Base-by-base conservation (phyloP, 2,329 filamentous ascomycete species). In the Dichotomopilus funicola region DNA sequence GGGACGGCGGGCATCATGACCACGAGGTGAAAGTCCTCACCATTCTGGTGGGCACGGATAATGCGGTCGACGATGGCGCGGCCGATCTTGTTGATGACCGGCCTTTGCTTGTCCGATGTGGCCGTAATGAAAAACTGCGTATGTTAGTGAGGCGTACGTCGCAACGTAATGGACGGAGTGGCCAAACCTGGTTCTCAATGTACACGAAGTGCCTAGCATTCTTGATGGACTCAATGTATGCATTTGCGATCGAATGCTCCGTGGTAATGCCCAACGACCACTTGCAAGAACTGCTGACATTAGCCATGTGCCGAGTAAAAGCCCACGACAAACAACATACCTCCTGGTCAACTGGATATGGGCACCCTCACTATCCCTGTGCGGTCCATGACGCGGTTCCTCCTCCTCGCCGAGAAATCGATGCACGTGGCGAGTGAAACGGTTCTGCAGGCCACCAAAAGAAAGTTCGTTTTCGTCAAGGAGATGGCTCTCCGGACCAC, bases 171-270 rank as follows among this genome's bases (percentile, higher is more conserved):
- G 8, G 1, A 9, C 7, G 6, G 12, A 3, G 3, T 4, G 7
- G 36, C 66, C 55, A 64, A 49, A 77, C 78, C 68, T 82, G 85
- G 65, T 91, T 91, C 68, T 91, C 87, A 38, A 91, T 90, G 69
- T 91, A 91, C 56, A 91, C 72, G 65, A 87, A 91, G 67, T 90
- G 83, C 65, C 83, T 74, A 13, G 85, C 85, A 49, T 83, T 82
- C 40, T 73, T 75, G 63, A 91, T 91, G 34, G 83, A 78, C 44
- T 87, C 78, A 37, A 88, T 83, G 66, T 95, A 95, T 1, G 91
- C 91, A 67, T 92, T 91, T 59, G 86, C 83, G 59, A 96, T 92
- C 0, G 90, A 95, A 68, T 94, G 90, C 65, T 82, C 79, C 0
- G 75, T 76, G 5, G 70, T 68, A 50, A 77, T 73, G 2, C 78